Evolutionary conservation across 148 eudicot genomes (phyloP).

Genomic region (Camellia granthamiana): DNA sequence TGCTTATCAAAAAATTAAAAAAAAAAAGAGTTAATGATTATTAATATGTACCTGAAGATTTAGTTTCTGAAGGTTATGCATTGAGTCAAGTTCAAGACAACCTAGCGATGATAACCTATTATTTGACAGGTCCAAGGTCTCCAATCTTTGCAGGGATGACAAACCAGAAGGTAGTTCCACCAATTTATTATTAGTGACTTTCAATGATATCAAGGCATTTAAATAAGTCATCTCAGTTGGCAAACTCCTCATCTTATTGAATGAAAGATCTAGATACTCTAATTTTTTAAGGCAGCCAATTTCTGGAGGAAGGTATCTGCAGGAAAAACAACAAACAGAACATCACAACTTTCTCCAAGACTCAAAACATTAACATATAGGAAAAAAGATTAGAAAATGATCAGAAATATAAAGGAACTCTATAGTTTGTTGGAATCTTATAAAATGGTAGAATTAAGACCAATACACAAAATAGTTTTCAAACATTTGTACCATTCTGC

Average conservation of each 20-base stretch:
- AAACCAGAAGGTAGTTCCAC: constrained; percentile 65
- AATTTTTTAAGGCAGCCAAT: constrained; percentile 69
- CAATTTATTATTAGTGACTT: constrained; percentile 77
- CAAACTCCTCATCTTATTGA: constrained; percentile 74
- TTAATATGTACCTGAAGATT: constrained; percentile 71
- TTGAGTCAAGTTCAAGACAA: constrained; percentile 54
- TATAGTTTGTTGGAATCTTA: neutral
- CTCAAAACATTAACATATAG: neutral
- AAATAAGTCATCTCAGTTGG: constrained; percentile 74
- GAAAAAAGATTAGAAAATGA: neutral
- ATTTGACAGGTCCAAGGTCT: constrained; percentile 77
- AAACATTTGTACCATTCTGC: neutral
- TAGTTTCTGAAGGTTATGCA: constrained; percentile 68
- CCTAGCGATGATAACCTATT: constrained; percentile 76
- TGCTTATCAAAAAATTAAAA: neutral
- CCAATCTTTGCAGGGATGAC: constrained; percentile 63
- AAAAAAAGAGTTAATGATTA: neutral
- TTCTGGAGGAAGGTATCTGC: constrained; percentile 96
- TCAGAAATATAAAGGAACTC: neutral
- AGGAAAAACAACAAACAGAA: constrained; percentile 14
- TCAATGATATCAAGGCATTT: constrained; percentile 60
- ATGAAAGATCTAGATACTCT: constrained; percentile 85
- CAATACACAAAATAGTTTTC: neutral
- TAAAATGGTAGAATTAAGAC: neutral
- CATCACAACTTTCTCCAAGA: constrained; percentile 4